These are phyloP conservation scores for Colletotrichum spaethianum DNA, from an alignment of 2,329 filamentous ascomycete species.

Conservation along the genomic window DNA sequence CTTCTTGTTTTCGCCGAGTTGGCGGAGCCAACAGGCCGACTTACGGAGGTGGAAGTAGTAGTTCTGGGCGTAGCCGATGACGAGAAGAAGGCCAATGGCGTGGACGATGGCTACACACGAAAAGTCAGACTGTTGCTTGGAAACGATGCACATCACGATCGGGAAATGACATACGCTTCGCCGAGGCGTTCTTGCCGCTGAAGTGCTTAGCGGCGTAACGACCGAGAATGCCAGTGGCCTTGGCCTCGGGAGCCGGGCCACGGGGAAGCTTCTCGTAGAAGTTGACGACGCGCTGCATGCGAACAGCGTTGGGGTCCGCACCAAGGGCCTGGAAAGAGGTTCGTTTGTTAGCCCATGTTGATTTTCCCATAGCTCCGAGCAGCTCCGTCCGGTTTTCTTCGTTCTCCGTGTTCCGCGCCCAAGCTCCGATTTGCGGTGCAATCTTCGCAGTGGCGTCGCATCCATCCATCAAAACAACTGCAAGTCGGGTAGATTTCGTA, in stretches of 20 bases:
- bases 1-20: conserved; percentile 34
- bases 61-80: conserved; percentile 94
- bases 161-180: conserved; percentile 79
- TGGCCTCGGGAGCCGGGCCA: conserved; percentile 86
- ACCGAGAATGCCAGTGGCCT: conserved; percentile 86
- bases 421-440: conserved; percentile 24
- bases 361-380: conserved; percentile 23
- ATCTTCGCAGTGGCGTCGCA: conserved; percentile 19
- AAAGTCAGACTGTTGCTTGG: not conserved
- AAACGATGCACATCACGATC: not conserved
- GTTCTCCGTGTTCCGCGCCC: not conserved
- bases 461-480: conserved; percentile 27
- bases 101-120: conserved; percentile 83
- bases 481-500: conserved; percentile 64
- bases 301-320: conserved; percentile 92
- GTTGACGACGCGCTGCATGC: conserved; percentile 97
- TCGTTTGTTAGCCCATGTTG: conserved; percentile 53
- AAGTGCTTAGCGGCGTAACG: conserved; percentile 95
- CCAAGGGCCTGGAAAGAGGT: conserved; percentile 82
- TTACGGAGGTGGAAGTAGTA: conserved; percentile 99
- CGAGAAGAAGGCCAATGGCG: conserved; percentile 81
- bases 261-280: conserved; percentile 99
- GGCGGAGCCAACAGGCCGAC: conserved; percentile 54
- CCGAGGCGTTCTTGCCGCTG: conserved; percentile 87
- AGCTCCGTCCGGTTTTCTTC: conserved; percentile 18